Conservation (phyloP, 2,329 filamentous ascomycete species). For the Aspergillus melleus region DNA sequence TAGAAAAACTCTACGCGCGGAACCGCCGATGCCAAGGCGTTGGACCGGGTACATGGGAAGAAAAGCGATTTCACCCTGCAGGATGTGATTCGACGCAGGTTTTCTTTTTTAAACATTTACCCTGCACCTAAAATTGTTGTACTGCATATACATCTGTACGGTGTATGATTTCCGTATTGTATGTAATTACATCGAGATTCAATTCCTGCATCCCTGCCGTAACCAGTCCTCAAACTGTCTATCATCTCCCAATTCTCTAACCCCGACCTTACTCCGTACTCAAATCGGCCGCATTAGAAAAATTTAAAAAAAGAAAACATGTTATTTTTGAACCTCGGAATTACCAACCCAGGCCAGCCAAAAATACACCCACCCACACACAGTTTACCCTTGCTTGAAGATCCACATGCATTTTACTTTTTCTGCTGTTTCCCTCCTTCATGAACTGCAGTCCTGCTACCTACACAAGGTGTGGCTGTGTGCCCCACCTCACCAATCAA, state of each 20-base stretch:
- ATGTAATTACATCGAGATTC: not conserved
- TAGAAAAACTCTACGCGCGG: constrained; percentile 17
- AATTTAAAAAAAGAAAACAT: too few relatives aligned
- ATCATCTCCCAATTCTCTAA: not conserved
- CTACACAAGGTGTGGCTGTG: constrained; percentile 11
- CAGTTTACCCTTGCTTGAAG: constrained; percentile 1
- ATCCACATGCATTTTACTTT: too few relatives aligned
- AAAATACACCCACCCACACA: not conserved
- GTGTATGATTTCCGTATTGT: not conserved
- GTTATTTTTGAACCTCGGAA: not conserved
- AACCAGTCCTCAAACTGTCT: not conserved
- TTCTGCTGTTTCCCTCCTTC: not conserved
- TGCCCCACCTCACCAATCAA: not conserved
- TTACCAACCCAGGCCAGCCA: not conserved
- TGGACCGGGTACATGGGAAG: constrained; percentile 7
- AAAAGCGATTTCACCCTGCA: not conserved
- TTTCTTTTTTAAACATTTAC: too few relatives aligned
- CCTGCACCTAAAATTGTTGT: too few relatives aligned
- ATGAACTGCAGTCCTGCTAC: not conserved
- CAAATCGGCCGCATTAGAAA: too few relatives aligned
- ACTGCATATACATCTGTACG: too few relatives aligned
- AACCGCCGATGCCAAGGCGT: constrained; percentile 5
- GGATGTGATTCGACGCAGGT: not conserved
- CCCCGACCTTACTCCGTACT: too few relatives aligned
- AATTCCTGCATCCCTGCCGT: not conserved